These are phyloP conservation scores for Cruciata laevipes DNA, from an alignment of 257 asterid genomes.

Conservation along the genomic window DNA sequence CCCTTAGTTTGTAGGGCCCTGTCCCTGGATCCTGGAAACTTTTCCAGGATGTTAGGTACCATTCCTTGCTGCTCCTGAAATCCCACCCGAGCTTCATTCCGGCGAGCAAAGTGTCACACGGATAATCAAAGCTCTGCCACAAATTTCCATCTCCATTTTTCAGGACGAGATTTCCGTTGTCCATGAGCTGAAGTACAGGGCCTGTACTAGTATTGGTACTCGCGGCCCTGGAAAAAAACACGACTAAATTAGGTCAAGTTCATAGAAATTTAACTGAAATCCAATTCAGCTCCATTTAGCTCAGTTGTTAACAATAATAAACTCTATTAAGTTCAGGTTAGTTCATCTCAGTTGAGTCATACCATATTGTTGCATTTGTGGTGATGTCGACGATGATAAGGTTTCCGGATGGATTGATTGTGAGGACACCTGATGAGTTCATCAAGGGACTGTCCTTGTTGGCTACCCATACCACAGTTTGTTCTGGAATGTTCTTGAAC, in stretches of 20 bases:
- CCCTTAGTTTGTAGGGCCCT: constrained; percentile 23
- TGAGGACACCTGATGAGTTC: constrained; percentile 20
- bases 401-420: constrained; percentile 20
- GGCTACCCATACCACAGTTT: constrained; percentile 35
- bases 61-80: constrained; percentile 18
- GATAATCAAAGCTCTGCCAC: constrained; percentile 44
- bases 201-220: background rate
- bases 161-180: constrained; percentile 35
- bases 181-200: constrained; percentile 26
- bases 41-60: constrained; percentile 34
- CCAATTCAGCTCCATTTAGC: no score
- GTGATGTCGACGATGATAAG: constrained; percentile 11
- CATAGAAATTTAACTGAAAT: no score
- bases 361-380: constrained; percentile 25
- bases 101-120: constrained; percentile 31
- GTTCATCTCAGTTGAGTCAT: background rate
- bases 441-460: constrained; percentile 23
- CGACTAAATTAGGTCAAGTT: background rate
- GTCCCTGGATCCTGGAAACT: constrained; percentile 26
- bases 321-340: no score
- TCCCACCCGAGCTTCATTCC: constrained; percentile 41
- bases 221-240: background rate
- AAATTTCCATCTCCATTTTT: constrained; percentile 10
- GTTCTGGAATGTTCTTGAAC: constrained; percentile 30
- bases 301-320: no score